phyloP scores from a whole-genome alignment of 331 rosid genomes.

The Malus hybrid region DNA sequence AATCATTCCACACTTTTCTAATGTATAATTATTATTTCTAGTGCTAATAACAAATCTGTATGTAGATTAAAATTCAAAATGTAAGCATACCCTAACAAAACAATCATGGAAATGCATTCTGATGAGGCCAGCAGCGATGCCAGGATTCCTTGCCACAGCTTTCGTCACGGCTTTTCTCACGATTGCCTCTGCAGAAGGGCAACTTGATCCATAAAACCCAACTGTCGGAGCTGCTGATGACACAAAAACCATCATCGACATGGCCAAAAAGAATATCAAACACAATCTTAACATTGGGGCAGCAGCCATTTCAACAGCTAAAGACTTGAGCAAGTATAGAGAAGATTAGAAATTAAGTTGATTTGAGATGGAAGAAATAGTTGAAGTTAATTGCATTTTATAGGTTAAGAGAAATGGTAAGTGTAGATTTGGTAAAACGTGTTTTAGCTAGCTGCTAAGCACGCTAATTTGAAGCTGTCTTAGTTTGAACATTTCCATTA shows the following conservation, averaged over 20 bases:
- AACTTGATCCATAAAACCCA: conserved; percentile 12
- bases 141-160: conserved; percentile 18
- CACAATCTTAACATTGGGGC: neutral
- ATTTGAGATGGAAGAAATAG: neutral
- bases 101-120: conserved; percentile 35
- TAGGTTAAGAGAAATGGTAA: neutral
- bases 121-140: conserved; percentile 28
- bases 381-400: neutral
- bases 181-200: conserved; percentile 19
- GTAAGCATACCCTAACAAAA: conserved; percentile 25
- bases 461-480: neutral
- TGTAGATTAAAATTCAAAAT: neutral
- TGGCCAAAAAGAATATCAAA: conserved; percentile 4
- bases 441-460: conserved; percentile 1
- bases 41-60: no score
- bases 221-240: conserved; percentile 10
- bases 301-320: neutral
- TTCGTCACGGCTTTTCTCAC: conserved; percentile 22
- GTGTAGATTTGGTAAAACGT: neutral
- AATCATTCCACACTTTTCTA: no score
- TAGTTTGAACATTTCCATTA: conserved; percentile 4
- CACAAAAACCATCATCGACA: neutral
- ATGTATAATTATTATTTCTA: no score
- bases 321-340: neutral
- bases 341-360: neutral